Evolutionary conservation across 208 protist genomes (phyloP), one percentile per base, ranked within the genome.

Genomic region (Borovskyia barvae): DNA sequence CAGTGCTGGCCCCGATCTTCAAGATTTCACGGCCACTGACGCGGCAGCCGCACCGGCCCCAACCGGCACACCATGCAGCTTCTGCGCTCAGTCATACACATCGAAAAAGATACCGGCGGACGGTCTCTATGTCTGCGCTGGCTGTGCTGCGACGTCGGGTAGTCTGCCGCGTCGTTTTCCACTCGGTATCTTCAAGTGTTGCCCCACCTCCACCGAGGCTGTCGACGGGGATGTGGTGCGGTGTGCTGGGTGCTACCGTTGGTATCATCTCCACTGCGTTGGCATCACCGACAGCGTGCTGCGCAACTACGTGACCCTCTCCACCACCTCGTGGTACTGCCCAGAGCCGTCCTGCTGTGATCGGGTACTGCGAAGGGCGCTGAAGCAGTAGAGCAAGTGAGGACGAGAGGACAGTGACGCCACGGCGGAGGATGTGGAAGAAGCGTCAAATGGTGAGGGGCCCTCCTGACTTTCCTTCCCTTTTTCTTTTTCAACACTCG

Each of bases 261-360:
- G 89, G 86, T 93, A 95, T 29, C 89, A 95, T 72, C 61, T 26
- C 45, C 53, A 60, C 14, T 95, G 89, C 51, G 67, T 95, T 5
- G 78, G 74, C 29, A 82, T 95, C 47, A 35, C 55, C 6, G 66
- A 85, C 46, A 39, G 14, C 35, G 51, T 36, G 17, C 68, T 95
- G 36, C 79, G 75, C 41, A 60, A 82, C 12, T 87, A 92, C 41
- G 69, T 86, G 29, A 65, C 72, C 9, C 62, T 95, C 0, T 88
- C 85, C 8, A 88, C 84, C 9, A 95, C 89, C 0, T 78, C 72
- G 52, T 95, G 89, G 86, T 92, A 93, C 62, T 95, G 89, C 53
- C 71, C 72, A 2, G 75, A 90, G 32, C 79, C 82, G 12, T n/a
- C 56, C 26, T 95, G 89, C 79, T 85, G 74, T 50, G 81, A 92